Conservation (phyloP, 1,284 basidiomycete genomes). For the Leccinum pachyderme region DNA sequence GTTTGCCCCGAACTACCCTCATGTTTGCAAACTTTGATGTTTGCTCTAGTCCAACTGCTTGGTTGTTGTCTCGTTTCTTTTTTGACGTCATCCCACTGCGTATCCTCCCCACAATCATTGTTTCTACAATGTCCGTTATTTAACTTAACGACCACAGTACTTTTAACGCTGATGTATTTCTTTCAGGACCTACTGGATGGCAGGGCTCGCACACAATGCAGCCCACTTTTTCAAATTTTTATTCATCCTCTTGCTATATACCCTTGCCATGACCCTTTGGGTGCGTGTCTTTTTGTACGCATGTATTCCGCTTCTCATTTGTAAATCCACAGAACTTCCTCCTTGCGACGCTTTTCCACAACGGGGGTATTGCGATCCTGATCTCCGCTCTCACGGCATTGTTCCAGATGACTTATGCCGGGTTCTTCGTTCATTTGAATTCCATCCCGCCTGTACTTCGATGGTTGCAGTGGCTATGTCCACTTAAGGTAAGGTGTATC, state of each 20-base stretch:
- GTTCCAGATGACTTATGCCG: conserved; percentile 83
- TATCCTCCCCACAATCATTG: conserved; percentile 80
- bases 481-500: conserved; percentile 43
- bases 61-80: conserved; percentile 80
- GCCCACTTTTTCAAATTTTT: conserved; percentile 82
- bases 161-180: conserved; percentile 18
- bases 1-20: conserved; percentile 34
- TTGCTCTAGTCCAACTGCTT: conserved; percentile 67
- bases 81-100: conserved; percentile 86
- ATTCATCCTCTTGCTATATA: conserved; percentile 74
- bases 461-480: conserved; percentile 81
- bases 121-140: conserved; percentile 65
- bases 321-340: conserved; percentile 74
- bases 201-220: conserved; percentile 70
- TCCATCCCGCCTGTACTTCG: conserved; percentile 80
- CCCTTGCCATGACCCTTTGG: conserved; percentile 80
- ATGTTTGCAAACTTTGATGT: conserved; percentile 8
- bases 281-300: conserved; percentile 44
- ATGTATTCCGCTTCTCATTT: not conserved
- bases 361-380: conserved; percentile 87
- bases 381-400: conserved; percentile 73
- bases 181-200: conserved; percentile 86
- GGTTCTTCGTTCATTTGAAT: conserved; percentile 81
- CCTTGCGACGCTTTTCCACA: conserved; percentile 74
- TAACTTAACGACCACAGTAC: conserved; percentile 17